Evolutionary conservation across 2,329 filamentous ascomycete species (phyloP).

Genomic region (Geosmithia putterillii): DNA sequence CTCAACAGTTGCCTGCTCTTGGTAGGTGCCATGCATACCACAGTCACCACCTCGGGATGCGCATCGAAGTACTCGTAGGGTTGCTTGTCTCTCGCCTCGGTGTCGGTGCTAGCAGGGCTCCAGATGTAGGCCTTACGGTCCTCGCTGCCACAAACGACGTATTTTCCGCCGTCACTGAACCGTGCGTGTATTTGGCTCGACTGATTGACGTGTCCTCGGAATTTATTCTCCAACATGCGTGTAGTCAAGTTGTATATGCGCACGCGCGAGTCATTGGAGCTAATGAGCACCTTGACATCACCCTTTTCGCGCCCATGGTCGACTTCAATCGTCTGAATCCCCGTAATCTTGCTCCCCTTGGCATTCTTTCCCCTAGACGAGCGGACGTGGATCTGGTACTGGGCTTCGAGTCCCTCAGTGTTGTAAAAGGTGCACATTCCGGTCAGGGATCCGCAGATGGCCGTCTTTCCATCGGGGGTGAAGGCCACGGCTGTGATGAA

Average conservation of each 20-base stretch:
- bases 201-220: slow-evolving; percentile 81
- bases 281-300: slow-evolving; percentile 75
- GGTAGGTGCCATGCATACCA: slow-evolving; percentile 73
- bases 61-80: slow-evolving; percentile 86
- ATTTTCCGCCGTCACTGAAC: slow-evolving; percentile 76
- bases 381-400: slow-evolving; percentile 83
- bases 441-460: slow-evolving; percentile 77
- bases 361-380: slow-evolving; percentile 87
- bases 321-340: slow-evolving; percentile 63
- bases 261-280: slow-evolving; percentile 88
- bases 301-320: slow-evolving; percentile 27
- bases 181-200: slow-evolving; percentile 82
- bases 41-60: slow-evolving; percentile 77
- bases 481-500: slow-evolving; percentile 93
- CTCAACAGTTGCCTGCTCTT: slow-evolving; percentile 67
- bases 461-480: slow-evolving; percentile 78
- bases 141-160: slow-evolving; percentile 88
- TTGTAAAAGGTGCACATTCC: slow-evolving; percentile 86
- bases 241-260: slow-evolving; percentile 81
- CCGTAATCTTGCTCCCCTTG: slow-evolving; percentile 95
- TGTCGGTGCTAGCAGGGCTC: slow-evolving; percentile 42
- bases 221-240: slow-evolving; percentile 76
- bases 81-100: slow-evolving; percentile 63
- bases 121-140: slow-evolving; percentile 86
- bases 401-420: slow-evolving; percentile 75